Percentiles rank a stretch among this genome's conserved stretches.
These are phyloP conservation scores for Coemansia sp. DNA, from an alignment of 192 early-diverging fungal species.

Conservation along the genomic window DNA sequence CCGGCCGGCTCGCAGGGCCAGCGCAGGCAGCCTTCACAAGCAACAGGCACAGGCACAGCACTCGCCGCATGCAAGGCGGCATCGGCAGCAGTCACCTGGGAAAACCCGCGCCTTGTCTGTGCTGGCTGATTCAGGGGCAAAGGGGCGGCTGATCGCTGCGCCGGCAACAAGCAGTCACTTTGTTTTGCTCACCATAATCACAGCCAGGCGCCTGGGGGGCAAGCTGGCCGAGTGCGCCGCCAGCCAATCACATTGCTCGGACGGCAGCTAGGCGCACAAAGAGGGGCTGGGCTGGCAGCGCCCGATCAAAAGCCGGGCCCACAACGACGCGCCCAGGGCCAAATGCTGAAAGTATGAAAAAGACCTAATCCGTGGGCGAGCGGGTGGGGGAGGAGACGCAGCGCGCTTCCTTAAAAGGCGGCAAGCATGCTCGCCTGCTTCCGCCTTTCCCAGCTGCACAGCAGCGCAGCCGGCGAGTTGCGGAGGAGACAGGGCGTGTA, in stretches of 20 bases:
- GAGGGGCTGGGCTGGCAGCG: not conserved
- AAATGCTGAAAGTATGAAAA: slow-evolving; percentile 2
- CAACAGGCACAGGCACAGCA: not conserved
- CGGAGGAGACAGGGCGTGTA: not conserved
- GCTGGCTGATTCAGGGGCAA: not conserved
- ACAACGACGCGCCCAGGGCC: not conserved
- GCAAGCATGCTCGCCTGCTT: not conserved
- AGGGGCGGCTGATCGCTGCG: not conserved
- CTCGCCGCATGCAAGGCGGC: not conserved
- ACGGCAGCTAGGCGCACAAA: not conserved
- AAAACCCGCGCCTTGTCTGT: not conserved
- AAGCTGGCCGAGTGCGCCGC: not conserved
- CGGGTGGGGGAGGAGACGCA: too few relatives aligned
- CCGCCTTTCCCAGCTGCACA: not conserved
- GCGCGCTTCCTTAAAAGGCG: not conserved
- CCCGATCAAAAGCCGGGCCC: not conserved
- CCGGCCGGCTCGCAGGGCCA: slow-evolving; percentile 2
- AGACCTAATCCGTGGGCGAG: not conserved
- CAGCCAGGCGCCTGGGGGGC: not conserved
- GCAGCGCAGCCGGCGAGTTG: not conserved
- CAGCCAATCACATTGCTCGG: slow-evolving; percentile 10
- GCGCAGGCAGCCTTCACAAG: too few relatives aligned
- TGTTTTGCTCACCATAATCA: slow-evolving; percentile 14
- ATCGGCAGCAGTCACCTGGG: not conserved
- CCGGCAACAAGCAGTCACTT: slow-evolving; percentile 3